These are phyloP conservation scores for Cryoendolithus antarcticus DNA, from an alignment of 2,329 filamentous ascomycete genomes.

Conservation along the genomic window DNA sequence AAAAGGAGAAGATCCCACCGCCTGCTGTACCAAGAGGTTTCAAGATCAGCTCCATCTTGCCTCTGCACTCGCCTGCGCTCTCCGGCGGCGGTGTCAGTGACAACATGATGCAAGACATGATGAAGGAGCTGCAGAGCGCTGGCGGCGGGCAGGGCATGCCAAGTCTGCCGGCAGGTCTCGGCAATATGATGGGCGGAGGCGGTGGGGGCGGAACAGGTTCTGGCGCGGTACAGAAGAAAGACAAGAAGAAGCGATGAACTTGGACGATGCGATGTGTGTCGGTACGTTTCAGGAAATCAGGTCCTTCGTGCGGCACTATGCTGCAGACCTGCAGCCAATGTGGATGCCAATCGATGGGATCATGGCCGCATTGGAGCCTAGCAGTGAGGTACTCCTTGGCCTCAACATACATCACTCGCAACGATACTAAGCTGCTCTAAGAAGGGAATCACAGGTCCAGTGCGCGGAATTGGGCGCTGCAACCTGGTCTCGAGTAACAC, in stretches of 20 bases:
- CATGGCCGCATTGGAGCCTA: not conserved
- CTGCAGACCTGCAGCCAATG: no score
- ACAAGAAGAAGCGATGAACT: slow-evolving; percentile 15
- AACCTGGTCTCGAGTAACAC: no score
- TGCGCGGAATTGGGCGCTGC: no score
- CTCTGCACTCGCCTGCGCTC: slow-evolving; percentile 77
- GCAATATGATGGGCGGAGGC: slow-evolving; percentile 17
- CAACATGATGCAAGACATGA: slow-evolving; percentile 91
- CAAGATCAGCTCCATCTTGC: slow-evolving; percentile 77
- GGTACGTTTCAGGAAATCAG: no score
- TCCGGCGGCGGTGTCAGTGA: slow-evolving; percentile 89
- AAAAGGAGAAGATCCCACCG: slow-evolving; percentile 39
- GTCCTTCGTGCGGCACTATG: no score
- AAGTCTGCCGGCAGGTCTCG: slow-evolving; percentile 19
- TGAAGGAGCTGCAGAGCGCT: slow-evolving; percentile 63
- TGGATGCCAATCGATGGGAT: no score
- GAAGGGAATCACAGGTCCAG: not conserved
- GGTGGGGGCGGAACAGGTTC: slow-evolving; percentile 7
- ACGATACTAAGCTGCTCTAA: not conserved
- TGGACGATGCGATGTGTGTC: not conserved
- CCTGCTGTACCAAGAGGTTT: slow-evolving; percentile 65
- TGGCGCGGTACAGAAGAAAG: slow-evolving; percentile 18
- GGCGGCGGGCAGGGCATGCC: slow-evolving; percentile 18
- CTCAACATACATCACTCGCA: no score
- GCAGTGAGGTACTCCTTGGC: not conserved